Evolutionary conservation across 192 early-diverging fungal genomes (phyloP), one percentile per base, ranked within the genome.

Genomic region (Entomortierella chlamydospora): DNA sequence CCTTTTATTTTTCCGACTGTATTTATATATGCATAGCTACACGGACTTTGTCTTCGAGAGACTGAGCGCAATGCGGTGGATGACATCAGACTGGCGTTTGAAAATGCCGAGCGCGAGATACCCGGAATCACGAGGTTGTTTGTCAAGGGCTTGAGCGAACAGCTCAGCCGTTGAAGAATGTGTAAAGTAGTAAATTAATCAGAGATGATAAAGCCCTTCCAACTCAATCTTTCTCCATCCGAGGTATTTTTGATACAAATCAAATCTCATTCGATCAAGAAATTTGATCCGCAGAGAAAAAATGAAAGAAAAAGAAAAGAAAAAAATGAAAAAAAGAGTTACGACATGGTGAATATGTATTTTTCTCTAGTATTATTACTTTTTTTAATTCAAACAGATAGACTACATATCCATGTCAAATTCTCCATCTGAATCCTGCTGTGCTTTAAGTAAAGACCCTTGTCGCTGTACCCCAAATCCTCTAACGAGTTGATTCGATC

Each of bases 71-170:
- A 50, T 62, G 65, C 53, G 13, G 50, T 77, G 4, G 73, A 77
- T 12, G 66, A 68, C 29, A 29, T 77, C n/a, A 50, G 61, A 29
- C 49, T 64, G 61, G 73, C 73, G 34, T 77, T 77, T 57, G 73
- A 77, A 54, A 53, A 68, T 43, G 73, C 73, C 41, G 73, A 77
- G 29, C 51, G 65, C 8, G 73, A 77, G 47, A 77, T 77, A 57
- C 73, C 73, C 8, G 73, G 73, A 3, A 57, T 77, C 45, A 62
- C 73, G 22, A 28, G 73, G 30, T 45, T 68, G 28, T 77, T 77
- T 55, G 60, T 77, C 65, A 68, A 68, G 23, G 73, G 73, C 20
- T 45, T 77, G 34, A 68, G 73, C 42, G 72, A 67, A 52, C 64
- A 74, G 25, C 30, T 74, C 33, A 67, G 33, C 20, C 57, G 64